phyloP scores from a whole-genome alignment of 495 filamentous ascomycete genomes.

The Paragyromitra xinjiangensis region DNA sequence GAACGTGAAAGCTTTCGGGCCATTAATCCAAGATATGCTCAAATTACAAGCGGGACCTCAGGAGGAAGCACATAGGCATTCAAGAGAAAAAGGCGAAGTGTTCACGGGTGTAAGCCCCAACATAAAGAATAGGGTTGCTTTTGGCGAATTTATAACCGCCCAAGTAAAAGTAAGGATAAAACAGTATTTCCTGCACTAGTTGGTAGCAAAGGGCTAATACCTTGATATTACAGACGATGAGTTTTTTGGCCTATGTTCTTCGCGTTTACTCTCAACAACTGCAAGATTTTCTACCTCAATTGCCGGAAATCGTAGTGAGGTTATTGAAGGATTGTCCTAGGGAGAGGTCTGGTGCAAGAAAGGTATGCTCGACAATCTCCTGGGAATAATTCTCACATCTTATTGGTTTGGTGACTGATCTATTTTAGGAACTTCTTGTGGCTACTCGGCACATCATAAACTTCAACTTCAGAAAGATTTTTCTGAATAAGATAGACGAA shows the following conservation, averaged over 20 bases:
- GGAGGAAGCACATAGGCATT: slow-evolving; percentile 87
- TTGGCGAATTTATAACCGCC: slow-evolving; percentile 95
- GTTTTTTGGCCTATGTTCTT: slow-evolving; percentile 93
- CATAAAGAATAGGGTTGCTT: slow-evolving; percentile 92
- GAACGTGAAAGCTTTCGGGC: slow-evolving; percentile 93
- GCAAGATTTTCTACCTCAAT: slow-evolving; percentile 83
- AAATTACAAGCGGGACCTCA: slow-evolving; percentile 92
- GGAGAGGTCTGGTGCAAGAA: slow-evolving; percentile 90
- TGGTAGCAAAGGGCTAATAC: slow-evolving; percentile 27
- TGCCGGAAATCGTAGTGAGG: slow-evolving; percentile 91
- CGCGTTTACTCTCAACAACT: slow-evolving; percentile 87
- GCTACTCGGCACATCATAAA: slow-evolving; percentile 99
- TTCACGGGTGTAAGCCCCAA: slow-evolving; percentile 94
- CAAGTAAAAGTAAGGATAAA: slow-evolving; percentile 76
- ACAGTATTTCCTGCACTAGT: slow-evolving; percentile 3
- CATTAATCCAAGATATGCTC: slow-evolving; percentile 86
- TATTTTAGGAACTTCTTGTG: slow-evolving; percentile 77
- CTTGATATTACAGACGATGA: slow-evolving; percentile 75
- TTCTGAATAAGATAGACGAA: slow-evolving; percentile 92
- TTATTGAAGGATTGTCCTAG: slow-evolving; percentile 92
- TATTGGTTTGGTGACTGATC: slow-evolving; percentile 27
- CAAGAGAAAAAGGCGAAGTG: slow-evolving; percentile 74
- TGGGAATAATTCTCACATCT: not conserved
- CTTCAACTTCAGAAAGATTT: slow-evolving; percentile 97
- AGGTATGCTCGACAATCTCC: slow-evolving; percentile 58